Evolutionary conservation across 441 rosid genomes (phyloP).

Genomic region (Bocquillonia castaneifolia): DNA sequence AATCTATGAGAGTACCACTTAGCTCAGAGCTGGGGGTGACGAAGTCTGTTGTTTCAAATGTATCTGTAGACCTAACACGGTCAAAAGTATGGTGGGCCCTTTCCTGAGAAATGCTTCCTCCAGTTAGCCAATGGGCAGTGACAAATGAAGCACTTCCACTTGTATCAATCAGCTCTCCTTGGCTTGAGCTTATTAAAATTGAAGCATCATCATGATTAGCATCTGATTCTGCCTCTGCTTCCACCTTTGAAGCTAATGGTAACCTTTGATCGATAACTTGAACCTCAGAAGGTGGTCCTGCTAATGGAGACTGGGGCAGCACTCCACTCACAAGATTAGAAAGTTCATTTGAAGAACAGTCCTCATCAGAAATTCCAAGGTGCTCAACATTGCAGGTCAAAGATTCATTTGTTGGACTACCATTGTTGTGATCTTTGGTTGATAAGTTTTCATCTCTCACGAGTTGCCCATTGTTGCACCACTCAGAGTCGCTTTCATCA

Average conservation of each 20-base stretch:
- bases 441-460: slow-evolving; percentile 2
- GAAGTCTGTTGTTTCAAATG: slow-evolving; percentile 36
- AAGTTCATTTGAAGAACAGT: slow-evolving; percentile 25
- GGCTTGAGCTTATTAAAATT: slow-evolving; percentile 28
- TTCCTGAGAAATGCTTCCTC: slow-evolving; percentile 29
- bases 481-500: slow-evolving; percentile 14
- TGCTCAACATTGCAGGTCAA: slow-evolving; percentile 25
- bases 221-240: slow-evolving; percentile 22
- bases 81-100: slow-evolving; percentile 21
- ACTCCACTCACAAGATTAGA: slow-evolving; percentile 25
- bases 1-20: slow-evolving; percentile 31
- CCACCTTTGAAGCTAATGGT: slow-evolving; percentile 12
- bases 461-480: background rate
- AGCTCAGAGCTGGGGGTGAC: slow-evolving; percentile 41
- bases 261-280: slow-evolving; percentile 25
- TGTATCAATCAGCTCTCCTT: slow-evolving; percentile 20
- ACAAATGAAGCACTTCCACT: slow-evolving; percentile 25
- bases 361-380: slow-evolving; percentile 24
- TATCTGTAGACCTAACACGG: slow-evolving; percentile 27
- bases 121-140: slow-evolving; percentile 21
- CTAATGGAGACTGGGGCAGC: slow-evolving; percentile 14
- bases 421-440: slow-evolving; percentile 6
- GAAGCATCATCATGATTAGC: slow-evolving; percentile 18
- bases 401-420: slow-evolving; percentile 19
- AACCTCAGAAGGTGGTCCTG: slow-evolving; percentile 21